Conservation (phyloP, 345 rosid species). For the Euphorbia lathyris region DNA sequence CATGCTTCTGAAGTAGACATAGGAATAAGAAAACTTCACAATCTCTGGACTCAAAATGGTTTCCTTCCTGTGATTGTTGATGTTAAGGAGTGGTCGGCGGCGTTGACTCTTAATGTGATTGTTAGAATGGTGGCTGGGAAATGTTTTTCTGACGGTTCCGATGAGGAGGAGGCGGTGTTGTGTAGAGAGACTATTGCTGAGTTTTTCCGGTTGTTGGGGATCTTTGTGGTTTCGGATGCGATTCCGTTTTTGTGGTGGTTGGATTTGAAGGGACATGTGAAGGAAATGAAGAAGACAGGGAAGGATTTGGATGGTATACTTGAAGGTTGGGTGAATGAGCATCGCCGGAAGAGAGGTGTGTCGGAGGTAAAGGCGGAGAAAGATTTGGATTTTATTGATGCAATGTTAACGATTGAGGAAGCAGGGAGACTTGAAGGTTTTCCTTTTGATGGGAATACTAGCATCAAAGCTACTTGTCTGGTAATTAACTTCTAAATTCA, state of each 20-base stretch:
- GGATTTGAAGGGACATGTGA: slow-evolving; percentile 52
- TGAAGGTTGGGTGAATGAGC: slow-evolving; percentile 44
- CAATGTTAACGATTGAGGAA: slow-evolving; percentile 48
- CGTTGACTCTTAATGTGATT: slow-evolving; percentile 37
- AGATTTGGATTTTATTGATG: slow-evolving; percentile 47
- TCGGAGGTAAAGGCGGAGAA: slow-evolving; percentile 14
- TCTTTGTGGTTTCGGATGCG: slow-evolving; percentile 54
- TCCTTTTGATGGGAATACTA: slow-evolving; percentile 38
- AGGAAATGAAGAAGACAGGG: slow-evolving; percentile 58
- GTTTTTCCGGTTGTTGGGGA: slow-evolving; percentile 47
- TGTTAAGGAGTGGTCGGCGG: slow-evolving; percentile 39
- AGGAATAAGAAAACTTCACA: slow-evolving; percentile 16
- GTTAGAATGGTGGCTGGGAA: slow-evolving; percentile 52
- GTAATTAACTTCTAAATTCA: slow-evolving; percentile 21
- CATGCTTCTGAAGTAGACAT: slow-evolving; percentile 29
- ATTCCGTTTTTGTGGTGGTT: slow-evolving; percentile 54
- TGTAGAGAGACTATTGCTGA: slow-evolving; percentile 31
- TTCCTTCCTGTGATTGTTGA: slow-evolving; percentile 23
- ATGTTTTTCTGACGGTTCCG: slow-evolving; percentile 21
- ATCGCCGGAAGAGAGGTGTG: slow-evolving; percentile 30
- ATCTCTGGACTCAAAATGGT: slow-evolving; percentile 9
- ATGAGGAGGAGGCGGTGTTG: slow-evolving; percentile 30
- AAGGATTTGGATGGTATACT: slow-evolving; percentile 38
- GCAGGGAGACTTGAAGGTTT: slow-evolving; percentile 35
- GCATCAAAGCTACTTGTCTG: slow-evolving; percentile 60